Evolutionary conservation across 164 flowering plant species (phyloP), one percentile per base, ranked within the genome.

Genomic region (Magnolia sinica): DNA sequence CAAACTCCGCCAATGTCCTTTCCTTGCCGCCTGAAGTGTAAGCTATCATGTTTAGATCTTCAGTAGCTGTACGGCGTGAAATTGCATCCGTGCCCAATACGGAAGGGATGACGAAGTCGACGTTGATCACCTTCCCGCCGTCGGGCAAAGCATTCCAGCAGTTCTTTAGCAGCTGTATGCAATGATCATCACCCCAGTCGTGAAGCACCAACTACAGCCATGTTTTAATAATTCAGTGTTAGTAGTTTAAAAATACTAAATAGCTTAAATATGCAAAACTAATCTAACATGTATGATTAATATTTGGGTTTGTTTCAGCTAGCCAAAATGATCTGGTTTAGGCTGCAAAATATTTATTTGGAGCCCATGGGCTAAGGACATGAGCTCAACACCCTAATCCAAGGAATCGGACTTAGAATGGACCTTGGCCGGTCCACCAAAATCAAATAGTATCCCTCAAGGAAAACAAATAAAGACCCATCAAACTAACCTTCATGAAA

Each of bases 401-500:
- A 31, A 31, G 37, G 37, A 31, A 31, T 31, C 37, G 37, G 37
- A 4, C 37, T 31, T 31, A 0, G 37, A 31, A 23, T 23, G 2
- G 2, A 1, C 37, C 37, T 31, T 31, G 37, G 2, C 37, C 37
- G 4, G 37, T 31, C 37, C 37, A 31, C 37, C 49, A 19, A 18
- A 77, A 23, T 3, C 37, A 2, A 31, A 31, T 3, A 31, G 2
- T 31, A 1, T 23, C 24, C 24, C 24, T 23, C 24, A 23, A 23
- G 24, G 24, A 2, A 31, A 31, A 31, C 1, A 31, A 31, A 31
- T 31, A 31, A 31, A 31, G 4, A 31, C 37, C 37, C 24, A 23
- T 23, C 24, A 23, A 31, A 74, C 83, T 70, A 45, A 94, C 98
- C 92, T 93, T 95, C 92, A 93, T 90, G 89, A 95, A 91, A 71